A percentile compares a stretch with the other conserved stretches of the same genome.
Evolutionary conservation across 2,329 filamentous ascomycete genomes (phyloP).

Genomic region (Botrytis elliptica): DNA sequence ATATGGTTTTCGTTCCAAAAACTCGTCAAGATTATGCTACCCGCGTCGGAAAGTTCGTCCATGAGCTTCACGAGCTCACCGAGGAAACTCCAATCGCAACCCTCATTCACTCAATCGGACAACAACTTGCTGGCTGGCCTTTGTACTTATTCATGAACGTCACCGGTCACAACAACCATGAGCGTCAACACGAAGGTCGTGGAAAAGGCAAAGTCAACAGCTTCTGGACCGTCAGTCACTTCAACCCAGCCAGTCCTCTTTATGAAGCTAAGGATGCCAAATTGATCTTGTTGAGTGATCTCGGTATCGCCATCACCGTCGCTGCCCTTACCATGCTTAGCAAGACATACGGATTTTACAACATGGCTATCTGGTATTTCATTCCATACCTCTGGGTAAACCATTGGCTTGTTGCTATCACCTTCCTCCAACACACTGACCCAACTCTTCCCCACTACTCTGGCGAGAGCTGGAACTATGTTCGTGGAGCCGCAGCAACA

Average conservation of each 20-base stretch:
- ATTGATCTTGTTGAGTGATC: slow-evolving; percentile 80
- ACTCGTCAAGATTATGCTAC: slow-evolving; percentile 79
- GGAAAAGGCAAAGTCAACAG: slow-evolving; percentile 92
- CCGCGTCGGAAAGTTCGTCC: slow-evolving; percentile 68
- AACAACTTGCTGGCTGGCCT: slow-evolving; percentile 93
- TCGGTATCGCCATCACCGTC: slow-evolving; percentile 67
- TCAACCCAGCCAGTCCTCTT: slow-evolving; percentile 80
- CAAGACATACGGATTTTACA: slow-evolving; percentile 76
- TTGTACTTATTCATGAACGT: slow-evolving; percentile 89
- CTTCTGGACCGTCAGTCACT: slow-evolving; percentile 87
- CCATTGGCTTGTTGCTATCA: slow-evolving; percentile 98
- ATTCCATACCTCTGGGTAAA: slow-evolving; percentile 96
- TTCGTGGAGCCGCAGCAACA: slow-evolving; percentile 89
- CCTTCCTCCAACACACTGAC: slow-evolving; percentile 96
- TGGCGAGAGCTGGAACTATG: slow-evolving; percentile 83
- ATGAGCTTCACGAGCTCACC: slow-evolving; percentile 83
- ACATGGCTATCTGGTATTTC: slow-evolving; percentile 93
- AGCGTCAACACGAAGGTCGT: slow-evolving; percentile 87
- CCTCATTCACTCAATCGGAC: slow-evolving; percentile 67
- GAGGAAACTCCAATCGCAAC: slow-evolving; percentile 94
- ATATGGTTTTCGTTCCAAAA: slow-evolving; percentile 98
- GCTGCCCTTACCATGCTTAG: slow-evolving; percentile 61
- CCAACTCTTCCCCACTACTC: slow-evolving; percentile 91
- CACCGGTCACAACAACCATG: slow-evolving; percentile 94
- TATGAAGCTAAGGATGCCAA: slow-evolving; percentile 91